Conservation (phyloP, 2,329 filamentous ascomycete genomes). For the Teratosphaeriaceae sp. region DNA sequence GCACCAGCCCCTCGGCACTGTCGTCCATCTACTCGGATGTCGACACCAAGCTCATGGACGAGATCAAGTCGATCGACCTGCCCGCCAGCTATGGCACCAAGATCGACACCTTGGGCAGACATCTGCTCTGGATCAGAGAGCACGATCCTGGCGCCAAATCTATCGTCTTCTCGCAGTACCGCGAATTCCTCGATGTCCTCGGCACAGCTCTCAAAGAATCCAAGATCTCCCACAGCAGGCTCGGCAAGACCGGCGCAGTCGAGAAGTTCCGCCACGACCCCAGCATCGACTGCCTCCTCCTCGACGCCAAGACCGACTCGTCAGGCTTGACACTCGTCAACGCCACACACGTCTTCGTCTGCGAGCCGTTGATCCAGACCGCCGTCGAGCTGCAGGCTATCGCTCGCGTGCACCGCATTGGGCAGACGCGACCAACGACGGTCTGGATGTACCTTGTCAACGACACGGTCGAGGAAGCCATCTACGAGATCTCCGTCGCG, state of each 20-base stretch:
- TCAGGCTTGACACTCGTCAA: constrained; percentile 88
- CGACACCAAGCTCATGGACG: constrained; percentile 59
- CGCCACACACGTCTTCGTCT: constrained; percentile 89
- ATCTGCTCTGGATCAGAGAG: constrained; percentile 77
- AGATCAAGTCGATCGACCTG: constrained; percentile 78
- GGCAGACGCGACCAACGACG: constrained; percentile 78
- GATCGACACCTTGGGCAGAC: constrained; percentile 66
- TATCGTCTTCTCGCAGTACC: constrained; percentile 90
- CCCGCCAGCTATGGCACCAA: constrained; percentile 73
- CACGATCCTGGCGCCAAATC: constrained; percentile 83
- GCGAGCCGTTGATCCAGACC: constrained; percentile 88
- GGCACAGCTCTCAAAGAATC: constrained; percentile 62
- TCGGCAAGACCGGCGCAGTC: constrained; percentile 64
- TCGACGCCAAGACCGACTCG: constrained; percentile 83
- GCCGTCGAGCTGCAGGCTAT: constrained; percentile 93
- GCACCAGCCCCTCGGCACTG: constrained; percentile 13
- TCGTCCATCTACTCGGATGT: constrained; percentile 70
- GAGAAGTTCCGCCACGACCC: constrained; percentile 71
- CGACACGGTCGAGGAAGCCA: constrained; percentile 84
- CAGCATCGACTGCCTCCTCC: constrained; percentile 69
- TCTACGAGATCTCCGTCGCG: constrained; percentile 78
- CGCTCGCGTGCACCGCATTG: constrained; percentile 89
- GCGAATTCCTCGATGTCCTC: constrained; percentile 71
- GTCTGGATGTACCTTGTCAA: constrained; percentile 95
- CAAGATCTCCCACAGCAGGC: constrained; percentile 65